These are phyloP conservation scores for Diplodia scrobiculata DNA, from an alignment of 2,329 filamentous ascomycete species.

Conservation along the genomic window DNA sequence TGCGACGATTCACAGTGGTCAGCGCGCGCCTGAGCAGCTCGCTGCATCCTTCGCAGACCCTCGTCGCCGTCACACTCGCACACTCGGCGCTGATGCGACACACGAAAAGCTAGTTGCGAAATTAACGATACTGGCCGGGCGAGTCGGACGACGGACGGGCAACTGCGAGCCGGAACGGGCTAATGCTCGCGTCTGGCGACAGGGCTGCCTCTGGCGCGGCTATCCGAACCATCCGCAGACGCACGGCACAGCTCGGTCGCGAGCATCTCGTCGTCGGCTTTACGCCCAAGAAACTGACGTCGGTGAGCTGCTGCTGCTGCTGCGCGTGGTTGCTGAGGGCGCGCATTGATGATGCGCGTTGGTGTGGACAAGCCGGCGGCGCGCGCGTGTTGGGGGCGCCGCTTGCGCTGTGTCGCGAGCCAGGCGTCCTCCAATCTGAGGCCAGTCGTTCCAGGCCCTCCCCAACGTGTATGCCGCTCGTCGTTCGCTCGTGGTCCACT, in stretches of 20 bases:
- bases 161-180: neutral
- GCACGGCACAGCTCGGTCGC: slow-evolving; percentile 12
- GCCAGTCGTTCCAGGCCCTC: slow-evolving; percentile 16
- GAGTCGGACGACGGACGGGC: neutral
- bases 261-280: neutral
- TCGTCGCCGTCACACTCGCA: neutral
- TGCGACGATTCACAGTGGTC: slow-evolving; percentile 14
- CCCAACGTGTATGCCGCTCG: neutral
- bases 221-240: slow-evolving; percentile 20
- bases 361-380: neutral
- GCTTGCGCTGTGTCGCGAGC: slow-evolving; percentile 12
- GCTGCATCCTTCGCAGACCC: neutral
- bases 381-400: neutral
- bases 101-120: neutral
- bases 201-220: neutral
- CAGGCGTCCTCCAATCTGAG: slow-evolving; percentile 23
- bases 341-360: slow-evolving; percentile 16
- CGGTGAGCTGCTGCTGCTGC: neutral
- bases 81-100: neutral
- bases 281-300: neutral
- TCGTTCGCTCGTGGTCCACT: neutral
- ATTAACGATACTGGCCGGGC: neutral
- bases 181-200: slow-evolving; percentile 7
- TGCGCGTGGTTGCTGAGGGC: neutral
- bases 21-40: neutral